phyloP scores from a whole-genome alignment of 495 filamentous ascomycete species.

The Aspergillus carlsbadensis region DNA sequence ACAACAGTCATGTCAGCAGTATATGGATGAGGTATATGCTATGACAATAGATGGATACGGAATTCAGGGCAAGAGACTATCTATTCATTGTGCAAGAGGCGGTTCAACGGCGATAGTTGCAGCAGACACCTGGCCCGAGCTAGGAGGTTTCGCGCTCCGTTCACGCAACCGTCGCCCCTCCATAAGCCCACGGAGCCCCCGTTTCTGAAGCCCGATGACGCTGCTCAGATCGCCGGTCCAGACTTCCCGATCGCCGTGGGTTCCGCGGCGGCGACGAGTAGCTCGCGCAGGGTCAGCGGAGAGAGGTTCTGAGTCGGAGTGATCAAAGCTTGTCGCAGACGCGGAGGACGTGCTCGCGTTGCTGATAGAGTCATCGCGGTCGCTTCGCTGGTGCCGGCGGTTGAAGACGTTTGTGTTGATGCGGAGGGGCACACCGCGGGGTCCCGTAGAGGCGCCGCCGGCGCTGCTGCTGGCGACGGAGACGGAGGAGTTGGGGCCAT shows the following conservation, averaged over 20 bases:
- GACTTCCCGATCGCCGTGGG: conserved; percentile 53
- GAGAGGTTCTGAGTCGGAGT: conserved; percentile 41
- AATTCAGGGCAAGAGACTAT: no score
- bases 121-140: conserved; percentile 1
- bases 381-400: conserved; percentile 26
- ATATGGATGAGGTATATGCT: no score
- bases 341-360: conserved; percentile 42
- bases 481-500: conserved; percentile 31
- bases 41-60: no score
- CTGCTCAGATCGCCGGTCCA: conserved; percentile 86
- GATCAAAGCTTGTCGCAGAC: conserved; percentile 41
- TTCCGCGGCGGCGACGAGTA: conserved; percentile 31
- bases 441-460: conserved; percentile 23
- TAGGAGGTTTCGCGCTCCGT: conserved; percentile 45
- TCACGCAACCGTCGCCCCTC: conserved; percentile 88
- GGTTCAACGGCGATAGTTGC: background rate
- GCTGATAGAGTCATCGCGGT: conserved; percentile 45
- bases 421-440: conserved; percentile 42
- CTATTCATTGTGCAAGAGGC: no score
- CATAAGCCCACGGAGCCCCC: conserved; percentile 89
- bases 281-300: conserved; percentile 15
- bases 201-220: conserved; percentile 95
- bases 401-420: conserved; percentile 43
- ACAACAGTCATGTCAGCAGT: no score
- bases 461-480: conserved; percentile 40